Percentiles rank a stretch among this genome's conserved stretches.
Conservation (phyloP, 2,329 filamentous ascomycete genomes). For the Paraconiothyrium brasiliense region DNA sequence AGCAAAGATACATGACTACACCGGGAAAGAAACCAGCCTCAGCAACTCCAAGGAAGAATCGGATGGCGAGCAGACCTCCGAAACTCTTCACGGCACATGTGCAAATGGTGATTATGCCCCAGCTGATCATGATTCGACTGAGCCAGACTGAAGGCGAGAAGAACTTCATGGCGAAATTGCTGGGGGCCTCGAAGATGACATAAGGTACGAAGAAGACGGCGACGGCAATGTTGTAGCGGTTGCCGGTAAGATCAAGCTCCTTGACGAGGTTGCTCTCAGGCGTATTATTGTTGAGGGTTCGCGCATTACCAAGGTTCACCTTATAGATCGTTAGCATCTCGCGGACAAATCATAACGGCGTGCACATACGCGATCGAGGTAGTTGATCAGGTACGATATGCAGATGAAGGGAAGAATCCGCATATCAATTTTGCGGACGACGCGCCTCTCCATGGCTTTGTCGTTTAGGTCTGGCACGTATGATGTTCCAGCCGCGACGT, state of each 20-base stretch:
- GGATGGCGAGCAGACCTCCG: conserved; percentile 23
- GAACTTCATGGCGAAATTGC: conserved; percentile 68
- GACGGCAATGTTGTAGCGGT: conserved; percentile 56
- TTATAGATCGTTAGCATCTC: conserved; percentile 15
- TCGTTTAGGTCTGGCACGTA: conserved; percentile 30
- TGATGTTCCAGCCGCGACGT: conserved; percentile 19
- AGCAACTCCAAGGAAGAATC: conserved; percentile 70
- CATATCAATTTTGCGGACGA: conserved; percentile 33
- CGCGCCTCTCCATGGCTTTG: conserved; percentile 31
- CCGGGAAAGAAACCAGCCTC: conserved; percentile 71
- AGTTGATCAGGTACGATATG: conserved; percentile 34
- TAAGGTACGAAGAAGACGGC: conserved; percentile 69
- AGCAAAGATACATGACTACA: conserved; percentile 80
- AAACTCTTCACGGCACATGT: background rate
- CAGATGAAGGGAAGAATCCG: conserved; percentile 32
- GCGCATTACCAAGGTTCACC: conserved; percentile 35
- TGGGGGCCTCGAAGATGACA: conserved; percentile 58
- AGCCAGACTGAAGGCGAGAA: conserved; percentile 58
- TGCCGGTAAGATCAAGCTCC: conserved; percentile 27
- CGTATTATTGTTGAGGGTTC: conserved; percentile 32
- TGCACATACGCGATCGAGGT: conserved; percentile 25
- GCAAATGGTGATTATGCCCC: conserved; percentile 44
- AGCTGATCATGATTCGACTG: conserved; percentile 56
- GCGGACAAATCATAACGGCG: no score
- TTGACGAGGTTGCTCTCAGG: conserved; percentile 28